Conservation (phyloP, 345 rosid species). For the Camelina laxa region DNA sequence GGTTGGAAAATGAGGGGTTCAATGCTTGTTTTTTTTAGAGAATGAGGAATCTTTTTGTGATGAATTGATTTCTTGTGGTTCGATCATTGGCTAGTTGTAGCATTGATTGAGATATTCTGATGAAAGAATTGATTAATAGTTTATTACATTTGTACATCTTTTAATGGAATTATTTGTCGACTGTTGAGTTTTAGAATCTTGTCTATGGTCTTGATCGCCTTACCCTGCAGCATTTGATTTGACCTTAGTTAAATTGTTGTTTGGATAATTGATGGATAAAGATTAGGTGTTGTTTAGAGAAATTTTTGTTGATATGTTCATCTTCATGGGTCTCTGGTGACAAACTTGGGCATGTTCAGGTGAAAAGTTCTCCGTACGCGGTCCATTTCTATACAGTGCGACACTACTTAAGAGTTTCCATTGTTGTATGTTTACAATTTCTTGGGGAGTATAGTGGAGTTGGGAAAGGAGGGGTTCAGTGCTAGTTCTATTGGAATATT, state of each 20-base stretch:
- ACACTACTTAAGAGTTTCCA: conserved; percentile 1
- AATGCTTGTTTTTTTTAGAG: neutral
- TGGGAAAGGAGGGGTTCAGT: neutral
- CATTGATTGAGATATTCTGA: neutral
- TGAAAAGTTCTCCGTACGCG: neutral
- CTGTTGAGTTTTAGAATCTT: conserved; percentile 6
- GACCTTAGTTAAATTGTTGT: neutral
- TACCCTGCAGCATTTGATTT: conserved; percentile 6
- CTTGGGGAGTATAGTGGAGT: neutral
- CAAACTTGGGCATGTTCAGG: neutral
- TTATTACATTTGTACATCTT: neutral
- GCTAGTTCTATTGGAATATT: neutral
- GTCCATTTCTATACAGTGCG: conserved; percentile 1
- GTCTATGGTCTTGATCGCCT: conserved; percentile 21
- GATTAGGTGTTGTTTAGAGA: neutral
- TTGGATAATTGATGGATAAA: neutral
- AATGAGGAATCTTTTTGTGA: conserved; percentile 7
- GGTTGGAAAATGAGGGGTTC: neutral
- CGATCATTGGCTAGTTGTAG: neutral
- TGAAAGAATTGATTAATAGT: neutral
- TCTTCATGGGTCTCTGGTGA: neutral
- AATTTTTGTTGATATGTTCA: neutral
- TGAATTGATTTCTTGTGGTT: conserved; percentile 11
- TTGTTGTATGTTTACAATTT: neutral
- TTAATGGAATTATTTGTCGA: neutral